phyloP scores from a whole-genome alignment of 306 rosid genomes.

The Delonix regia region DNA sequence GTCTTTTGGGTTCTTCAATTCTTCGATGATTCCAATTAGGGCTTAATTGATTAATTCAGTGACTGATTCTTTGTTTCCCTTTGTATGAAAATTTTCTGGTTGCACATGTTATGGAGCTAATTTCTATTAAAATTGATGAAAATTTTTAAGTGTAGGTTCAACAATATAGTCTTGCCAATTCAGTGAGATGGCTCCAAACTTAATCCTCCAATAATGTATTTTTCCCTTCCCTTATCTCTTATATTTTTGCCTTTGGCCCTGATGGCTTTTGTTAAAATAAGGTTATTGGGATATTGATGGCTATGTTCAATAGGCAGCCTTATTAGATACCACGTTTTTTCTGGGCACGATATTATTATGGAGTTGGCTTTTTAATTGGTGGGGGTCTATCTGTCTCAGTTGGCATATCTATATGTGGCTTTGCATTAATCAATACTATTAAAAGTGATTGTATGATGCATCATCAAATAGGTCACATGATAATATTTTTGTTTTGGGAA shows the following conservation, averaged over 20 bases:
- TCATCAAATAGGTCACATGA: background rate
- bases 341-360: background rate
- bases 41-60: too few species aligned
- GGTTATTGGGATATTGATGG: too few species aligned
- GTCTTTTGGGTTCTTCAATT: too few species aligned
- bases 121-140: background rate
- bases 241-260: too few species aligned
- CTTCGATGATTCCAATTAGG: too few species aligned
- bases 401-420: background rate
- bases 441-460: background rate
- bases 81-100: too few species aligned
- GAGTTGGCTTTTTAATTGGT: background rate
- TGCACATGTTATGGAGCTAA: too few species aligned
- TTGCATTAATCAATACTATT: too few species aligned
- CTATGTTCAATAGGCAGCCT: too few species aligned
- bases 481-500: background rate
- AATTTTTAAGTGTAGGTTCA: slow-evolving; percentile 59
- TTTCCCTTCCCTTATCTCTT: too few species aligned
- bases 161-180: slow-evolving; percentile 63
- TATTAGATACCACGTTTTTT: background rate
- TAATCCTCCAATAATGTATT: slow-evolving; percentile 66
- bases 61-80: too few species aligned
- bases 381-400: background rate
- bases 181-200: slow-evolving; percentile 85
- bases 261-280: too few species aligned